Base-by-base conservation (phyloP, 768 basidiomycete species). In the Lanmaoa pseudosensibilis region DNA sequence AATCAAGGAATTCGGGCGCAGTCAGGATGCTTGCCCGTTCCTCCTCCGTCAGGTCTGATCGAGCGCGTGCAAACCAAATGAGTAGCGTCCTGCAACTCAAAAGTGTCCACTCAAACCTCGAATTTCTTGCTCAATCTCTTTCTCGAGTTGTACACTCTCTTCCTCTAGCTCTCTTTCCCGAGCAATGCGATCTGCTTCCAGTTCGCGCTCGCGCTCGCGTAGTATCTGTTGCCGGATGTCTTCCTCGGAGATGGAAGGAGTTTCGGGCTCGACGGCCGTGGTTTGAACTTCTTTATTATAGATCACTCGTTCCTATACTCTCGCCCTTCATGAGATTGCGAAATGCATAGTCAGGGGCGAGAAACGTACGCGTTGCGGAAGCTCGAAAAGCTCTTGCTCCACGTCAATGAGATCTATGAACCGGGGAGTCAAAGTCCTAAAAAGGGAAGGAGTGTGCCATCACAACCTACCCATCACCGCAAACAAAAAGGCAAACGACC, bases 1-100 rank as follows among this genome's bases (percentile, higher is more conserved):
- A 99, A 60, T 94, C 90, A 16, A 91, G 74, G 70, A 98, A 98
- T 66, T 94, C 93, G 0, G 94, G 92, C 9, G 89, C 89, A n/a
- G 86, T 76, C 59, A 94, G 79, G 50, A 98, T 91, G 60, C 84
- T 85, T 1, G 83, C 76, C 40, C 90, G 81, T 70, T 98, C 92
- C 56, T 95, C 93, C 57, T 93, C 88, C 1, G 92, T 83, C 58
- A 99, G 74, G 46, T 95, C 97, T 93, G 70, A 13, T 25, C 10
- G 30, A 21, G 13, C 23, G 39, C 30, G 15, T 37, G 23, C 33
- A 12, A 38, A 43, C 54, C 30, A 50, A 27, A 57, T 52, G 34
- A 54, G 51, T 30, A 37, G 37, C 63, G 25, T 37, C n/a, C 5
- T 9, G 16, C n/a, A 5, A 36, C 15, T 16, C 44, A 16, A 47